Evolutionary conservation across 2,329 filamentous ascomycete genomes (phyloP).

Genomic region (Acrocalymma vagum): DNA sequence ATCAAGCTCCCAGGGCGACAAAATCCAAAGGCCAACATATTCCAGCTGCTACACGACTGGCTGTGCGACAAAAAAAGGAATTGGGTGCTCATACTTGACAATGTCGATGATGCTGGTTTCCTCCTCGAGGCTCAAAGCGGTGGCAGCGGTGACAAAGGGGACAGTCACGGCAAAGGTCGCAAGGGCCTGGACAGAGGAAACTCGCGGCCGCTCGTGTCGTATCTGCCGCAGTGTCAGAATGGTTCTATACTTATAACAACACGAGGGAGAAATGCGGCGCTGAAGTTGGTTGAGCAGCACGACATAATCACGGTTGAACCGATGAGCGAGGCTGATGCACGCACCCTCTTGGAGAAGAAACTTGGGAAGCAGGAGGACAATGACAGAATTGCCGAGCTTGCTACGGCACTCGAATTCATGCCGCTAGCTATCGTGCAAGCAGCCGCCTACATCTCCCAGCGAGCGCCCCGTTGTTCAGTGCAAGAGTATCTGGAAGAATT

Average conservation of each 20-base stretch:
- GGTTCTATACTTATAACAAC: constrained; percentile 4
- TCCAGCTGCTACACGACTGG: constrained; percentile 20
- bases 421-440: constrained; percentile 48
- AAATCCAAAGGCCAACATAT: constrained; percentile 15
- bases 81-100: constrained; percentile 21
- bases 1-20: constrained; percentile 15
- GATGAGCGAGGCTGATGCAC: constrained; percentile 26
- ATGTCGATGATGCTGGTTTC: constrained; percentile 16
- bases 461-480: constrained; percentile 21
- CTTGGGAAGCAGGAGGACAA: constrained; percentile 6
- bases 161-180: too few relatives aligned
- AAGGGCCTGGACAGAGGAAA: too few relatives aligned
- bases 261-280: constrained; percentile 1
- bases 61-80: constrained; percentile 17
- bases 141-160: too few relatives aligned
- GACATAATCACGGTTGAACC: constrained; percentile 25
- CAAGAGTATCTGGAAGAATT: constrained; percentile 51
- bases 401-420: constrained; percentile 36
- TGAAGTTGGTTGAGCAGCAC: constrained; percentile 7
- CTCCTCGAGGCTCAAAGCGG: constrained; percentile 2
- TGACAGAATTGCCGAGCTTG: constrained; percentile 13
- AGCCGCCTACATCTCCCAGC: constrained; percentile 37
- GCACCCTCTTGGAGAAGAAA: constrained; percentile 30
- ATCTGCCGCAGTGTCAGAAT: constrained; percentile 7
- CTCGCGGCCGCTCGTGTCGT: too few relatives aligned